Conservation (phyloP, 495 filamentous ascomycete species). For the Penicilliopsis zonata region DNA sequence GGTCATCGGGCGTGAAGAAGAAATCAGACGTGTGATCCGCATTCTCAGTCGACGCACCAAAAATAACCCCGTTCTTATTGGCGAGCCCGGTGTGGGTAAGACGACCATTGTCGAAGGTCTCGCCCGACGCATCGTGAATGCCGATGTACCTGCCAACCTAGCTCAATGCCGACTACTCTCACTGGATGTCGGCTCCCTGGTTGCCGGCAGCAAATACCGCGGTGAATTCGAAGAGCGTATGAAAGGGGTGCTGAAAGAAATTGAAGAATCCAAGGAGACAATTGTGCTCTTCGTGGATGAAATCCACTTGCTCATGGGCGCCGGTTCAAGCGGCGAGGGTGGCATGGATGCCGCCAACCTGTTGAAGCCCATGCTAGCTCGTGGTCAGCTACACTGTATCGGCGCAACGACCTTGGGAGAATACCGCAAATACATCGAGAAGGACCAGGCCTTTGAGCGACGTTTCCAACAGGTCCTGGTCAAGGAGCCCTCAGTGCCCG, state of each 20-base stretch:
- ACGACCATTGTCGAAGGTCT: conserved; percentile 96
- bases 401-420: conserved; percentile 90
- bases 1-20: conserved; percentile 94
- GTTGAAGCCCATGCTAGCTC: conserved; percentile 92
- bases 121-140: conserved; percentile 89
- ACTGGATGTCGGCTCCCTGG: conserved; percentile 85
- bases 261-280: conserved; percentile 90
- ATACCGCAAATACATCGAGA: conserved; percentile 98
- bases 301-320: conserved; percentile 97
- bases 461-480: conserved; percentile 97
- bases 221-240: conserved; percentile 98
- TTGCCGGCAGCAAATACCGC: conserved; percentile 94
- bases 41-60: conserved; percentile 92
- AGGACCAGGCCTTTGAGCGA: conserved; percentile 94
- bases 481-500: conserved; percentile 76
- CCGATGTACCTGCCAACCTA: conserved; percentile 91
- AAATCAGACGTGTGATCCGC: conserved; percentile 86
- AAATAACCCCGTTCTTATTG: conserved; percentile 94
- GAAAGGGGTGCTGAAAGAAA: conserved; percentile 97
- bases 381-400: conserved; percentile 94
- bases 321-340: conserved; percentile 83
- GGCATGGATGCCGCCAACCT: conserved; percentile 98
- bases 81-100: conserved; percentile 97
- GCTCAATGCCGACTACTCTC: conserved; percentile 87
- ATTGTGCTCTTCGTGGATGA: conserved; percentile 97